Conservation (phyloP, 2,329 filamentous ascomycete species). For the Epichloe glyceriae region DNA sequence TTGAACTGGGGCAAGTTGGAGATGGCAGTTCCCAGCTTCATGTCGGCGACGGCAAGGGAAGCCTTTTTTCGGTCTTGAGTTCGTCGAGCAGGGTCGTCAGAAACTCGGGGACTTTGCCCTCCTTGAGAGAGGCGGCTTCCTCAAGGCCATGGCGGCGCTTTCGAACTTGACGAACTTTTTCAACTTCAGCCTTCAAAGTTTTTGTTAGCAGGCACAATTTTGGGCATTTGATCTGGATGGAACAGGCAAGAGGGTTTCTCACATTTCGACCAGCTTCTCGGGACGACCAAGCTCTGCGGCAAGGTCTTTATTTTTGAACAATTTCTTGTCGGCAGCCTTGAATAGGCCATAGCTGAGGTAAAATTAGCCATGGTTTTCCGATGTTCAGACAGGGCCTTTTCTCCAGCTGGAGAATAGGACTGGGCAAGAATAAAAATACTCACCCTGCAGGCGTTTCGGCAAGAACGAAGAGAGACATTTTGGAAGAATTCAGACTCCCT, state of each 20-base stretch:
- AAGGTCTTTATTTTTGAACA: constrained; percentile 77
- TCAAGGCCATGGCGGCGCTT: constrained; percentile 82
- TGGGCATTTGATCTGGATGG: not conserved
- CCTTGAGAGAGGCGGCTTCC: constrained; percentile 76
- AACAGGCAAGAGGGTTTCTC: constrained; percentile 23
- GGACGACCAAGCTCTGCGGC: constrained; percentile 61
- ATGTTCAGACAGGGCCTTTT: not conserved
- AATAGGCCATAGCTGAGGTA: constrained; percentile 78
- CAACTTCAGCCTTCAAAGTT: constrained; percentile 61
- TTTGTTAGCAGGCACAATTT: not conserved
- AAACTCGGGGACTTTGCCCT: constrained; percentile 89
- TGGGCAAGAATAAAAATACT: constrained; percentile 18
- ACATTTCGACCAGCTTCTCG: constrained; percentile 79
- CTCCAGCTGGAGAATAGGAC: not conserved
- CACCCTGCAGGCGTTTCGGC: constrained; percentile 79
- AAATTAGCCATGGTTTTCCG: constrained; percentile 16
- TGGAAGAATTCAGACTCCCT: constrained; percentile 23
- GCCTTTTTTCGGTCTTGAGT: constrained; percentile 97
- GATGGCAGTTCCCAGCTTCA: constrained; percentile 84
- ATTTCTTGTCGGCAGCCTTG: constrained; percentile 97
- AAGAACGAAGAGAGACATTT: constrained; percentile 83
- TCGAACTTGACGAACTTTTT: constrained; percentile 98
- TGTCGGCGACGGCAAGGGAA: constrained; percentile 84
- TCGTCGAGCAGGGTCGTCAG: constrained; percentile 70
- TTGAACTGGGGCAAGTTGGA: constrained; percentile 81